Evolutionary conservation across 2,329 filamentous ascomycete species (phyloP), one percentile per base, ranked within the genome.

Genomic region (Stemphylium vesicarium): DNA sequence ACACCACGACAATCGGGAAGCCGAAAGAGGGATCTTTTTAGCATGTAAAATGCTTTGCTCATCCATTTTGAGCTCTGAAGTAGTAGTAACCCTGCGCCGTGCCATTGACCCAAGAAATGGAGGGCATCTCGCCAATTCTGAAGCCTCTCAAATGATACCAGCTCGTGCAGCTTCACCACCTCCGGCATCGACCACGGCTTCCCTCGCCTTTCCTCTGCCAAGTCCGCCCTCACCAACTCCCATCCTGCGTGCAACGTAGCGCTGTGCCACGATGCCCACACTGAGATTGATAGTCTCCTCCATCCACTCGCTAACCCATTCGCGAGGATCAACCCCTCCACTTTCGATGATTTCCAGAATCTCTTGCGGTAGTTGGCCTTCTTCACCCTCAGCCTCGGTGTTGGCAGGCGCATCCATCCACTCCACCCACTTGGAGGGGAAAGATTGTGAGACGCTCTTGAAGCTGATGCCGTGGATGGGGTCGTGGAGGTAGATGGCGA

Each of bases 281-380:
- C 87, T 85, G 43, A 98, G 80, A 36, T 82, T 86, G 29, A 99
- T 82, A 0, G 88, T 80, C 78, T 98, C 94, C 78, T 98, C 94
- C 41, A 99, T 84, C 95, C 95, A 99, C 76, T 98, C 95, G 3
- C 93, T 90, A 33, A 96, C 91, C 95, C 95, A 99, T 75, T 99
- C 95, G 53, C 95, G 84, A 0, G 95, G 95, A 71, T 99, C 95
- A 2, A 98, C 91, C 9, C 86, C 87, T 13, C 87, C 87, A 46
- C 77, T 81, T 51, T 84, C 80, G 44, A 99, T 86, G 60, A 98
- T 96, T 63, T 94, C 90, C 18, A 85, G 83, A 66, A 99, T 97
- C 70, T 93, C 92, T 24, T 91, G 89, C 0, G 95, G 94, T 31
- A 93, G 76, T 80, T 79, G 77, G 38, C 83, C 78, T 22, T 82